Percentiles rank a stretch among this genome's conserved stretches.
Conservation (phyloP, 2,329 filamentous ascomycete species). For the Ambrosiella xylebori region DNA sequence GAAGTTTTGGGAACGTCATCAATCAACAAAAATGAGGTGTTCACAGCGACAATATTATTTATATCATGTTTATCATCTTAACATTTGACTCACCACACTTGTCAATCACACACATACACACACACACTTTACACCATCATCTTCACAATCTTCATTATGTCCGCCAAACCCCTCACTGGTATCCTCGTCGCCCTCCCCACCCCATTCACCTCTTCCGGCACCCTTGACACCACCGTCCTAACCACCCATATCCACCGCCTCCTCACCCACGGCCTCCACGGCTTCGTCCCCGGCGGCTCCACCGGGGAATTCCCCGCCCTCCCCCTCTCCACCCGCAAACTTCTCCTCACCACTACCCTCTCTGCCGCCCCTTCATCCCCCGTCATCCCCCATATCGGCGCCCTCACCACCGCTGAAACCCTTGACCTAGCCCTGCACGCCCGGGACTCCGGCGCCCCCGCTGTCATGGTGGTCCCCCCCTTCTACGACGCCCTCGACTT, state of each 20-base stretch:
- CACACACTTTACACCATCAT: background rate
- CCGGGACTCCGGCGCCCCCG: background rate
- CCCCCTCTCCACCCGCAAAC: background rate
- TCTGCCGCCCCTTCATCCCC: background rate
- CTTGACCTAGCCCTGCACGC: background rate
- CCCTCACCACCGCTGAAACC: background rate
- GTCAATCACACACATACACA: background rate
- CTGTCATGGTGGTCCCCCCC: background rate
- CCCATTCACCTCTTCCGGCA: background rate
- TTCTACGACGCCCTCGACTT: background rate
- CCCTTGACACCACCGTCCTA: background rate
- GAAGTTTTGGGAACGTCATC: too few species aligned
- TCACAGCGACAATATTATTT: too few species aligned
- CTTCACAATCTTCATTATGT: background rate
- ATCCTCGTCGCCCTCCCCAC: background rate
- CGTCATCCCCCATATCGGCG: background rate
- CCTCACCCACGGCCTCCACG: background rate
- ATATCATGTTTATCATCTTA: too few species aligned
- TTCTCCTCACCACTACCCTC: background rate
- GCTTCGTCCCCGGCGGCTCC: background rate
- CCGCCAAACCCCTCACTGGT: background rate
- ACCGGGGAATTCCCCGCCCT: background rate
- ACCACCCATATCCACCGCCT: background rate
- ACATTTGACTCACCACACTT: too few species aligned
- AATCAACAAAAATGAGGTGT: too few species aligned